Base-by-base conservation (phyloP, 805 yeast species). In the Ogataea pilisensis region DNA sequence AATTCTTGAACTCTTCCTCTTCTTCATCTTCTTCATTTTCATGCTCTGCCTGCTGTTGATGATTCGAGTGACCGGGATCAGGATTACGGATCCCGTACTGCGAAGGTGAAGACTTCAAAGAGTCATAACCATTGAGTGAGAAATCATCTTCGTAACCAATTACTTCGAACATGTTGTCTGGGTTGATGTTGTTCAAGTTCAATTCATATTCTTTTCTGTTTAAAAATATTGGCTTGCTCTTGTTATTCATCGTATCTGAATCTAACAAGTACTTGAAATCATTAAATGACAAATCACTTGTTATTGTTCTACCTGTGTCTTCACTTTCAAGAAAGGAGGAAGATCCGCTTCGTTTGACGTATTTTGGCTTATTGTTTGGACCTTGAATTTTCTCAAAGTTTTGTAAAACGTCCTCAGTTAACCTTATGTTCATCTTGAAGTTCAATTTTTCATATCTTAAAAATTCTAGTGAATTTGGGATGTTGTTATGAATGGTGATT, bases 371-470 rank as follows among this genome's bases (percentile, higher is more conserved):
- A 7, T 17, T 16, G 11, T 12, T 19, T 26, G 31, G n/a, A 35
- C 8, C 8, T 31, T 14, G 14, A 12, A 18, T 9, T 6, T 27
- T 27, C 16, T 27, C 16, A 6, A 24, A 24, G 11, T 24, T 24
- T 24, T 24, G 29, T n/a, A n/a, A n/a, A n/a, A n/a, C n/a, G n/a
- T n/a, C n/a, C n/a, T n/a, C n/a, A n/a, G n/a, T n/a, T n/a, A n/a
- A n/a, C n/a, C n/a, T n/a, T n/a, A n/a, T n/a, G 14, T 21, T 30
- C 32, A 48, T 32, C 3, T n/a, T 20, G 27, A 54, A 73, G 38
- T 68, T 64, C 44, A 80, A 68, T 43, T 66, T 65, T 47, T 72
- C 72, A 69, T 81, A 79, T 38, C 66, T 73, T 61, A 75, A 68
- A 52, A 79, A 79, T 36, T 72, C 73, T 21, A 73, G 58, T 3